Base-by-base conservation (phyloP, 768 basidiomycete genomes). In the Rhizopogon roseolus region DNA sequence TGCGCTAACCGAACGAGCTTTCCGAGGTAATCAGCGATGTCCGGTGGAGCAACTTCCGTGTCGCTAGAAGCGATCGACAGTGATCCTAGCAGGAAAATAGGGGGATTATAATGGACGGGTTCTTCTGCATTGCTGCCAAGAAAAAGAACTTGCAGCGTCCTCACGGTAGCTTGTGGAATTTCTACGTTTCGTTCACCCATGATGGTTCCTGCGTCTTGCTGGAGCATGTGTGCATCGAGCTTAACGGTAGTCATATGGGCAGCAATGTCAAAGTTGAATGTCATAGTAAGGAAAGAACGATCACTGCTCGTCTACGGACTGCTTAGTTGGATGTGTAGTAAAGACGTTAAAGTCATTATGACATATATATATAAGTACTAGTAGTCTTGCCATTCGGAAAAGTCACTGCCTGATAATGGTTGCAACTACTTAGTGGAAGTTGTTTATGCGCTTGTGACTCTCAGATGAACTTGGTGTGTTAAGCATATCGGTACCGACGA, bases 1-100 rank as follows among this genome's bases (percentile, higher is more conserved):
- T 75, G 69, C 10, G 78, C 77, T 37, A 66, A 60, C 13, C 62
- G 55, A 4, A 73, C 75, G 48, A 84, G 71, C 13, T 64, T 49
- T 8, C 16, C 44, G 53, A 64, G 44, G 38, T 57, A 61, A 14
- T 50, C 36, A n/a, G 36, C 49, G 29, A 28, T 28, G 22, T 59
- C 49, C 16, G 48, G 54, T 40, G 60, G 58, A 28, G 40, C 28
- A 14, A 5, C 16, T 14, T 41, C 45, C 5, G 54, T 40, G 39
- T 53, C 0, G 7, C 52, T 38, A 7, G 32, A 37, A n/a, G 50
- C 52, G 22, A 53, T 49, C 9, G 48, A 29, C 22, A 13, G 22
- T 37, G 28, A 50, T 11, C 43, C 49, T 28, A 49, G 49, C 1
- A 55, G 58, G 22, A 62, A 41, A 54, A 64, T 65, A 22, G 52